These are phyloP conservation scores for Claviceps paspali DNA, from an alignment of 2,329 filamentous ascomycete species.

Conservation along the genomic window DNA sequence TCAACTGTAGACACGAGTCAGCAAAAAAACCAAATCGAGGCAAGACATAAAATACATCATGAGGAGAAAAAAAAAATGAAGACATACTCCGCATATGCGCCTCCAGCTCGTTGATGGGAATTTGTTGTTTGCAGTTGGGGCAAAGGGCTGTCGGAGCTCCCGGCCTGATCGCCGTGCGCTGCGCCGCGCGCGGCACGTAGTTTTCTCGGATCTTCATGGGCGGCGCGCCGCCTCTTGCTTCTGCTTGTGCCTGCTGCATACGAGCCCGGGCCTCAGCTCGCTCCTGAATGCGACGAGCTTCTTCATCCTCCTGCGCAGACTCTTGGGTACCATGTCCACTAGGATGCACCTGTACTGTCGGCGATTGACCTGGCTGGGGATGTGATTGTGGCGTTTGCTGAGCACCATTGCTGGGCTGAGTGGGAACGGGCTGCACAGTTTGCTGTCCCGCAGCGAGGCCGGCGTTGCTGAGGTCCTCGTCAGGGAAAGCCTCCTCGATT, in stretches of 20 bases:
- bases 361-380: slow-evolving; percentile 21
- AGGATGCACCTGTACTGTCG: slow-evolving; percentile 20
- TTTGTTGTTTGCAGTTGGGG: slow-evolving; percentile 84
- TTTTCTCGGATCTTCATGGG: slow-evolving; percentile 87
- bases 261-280: slow-evolving; percentile 43
- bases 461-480: slow-evolving; percentile 40
- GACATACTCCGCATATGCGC: slow-evolving; percentile 74
- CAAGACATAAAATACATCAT: not conserved
- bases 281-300: slow-evolving; percentile 48
- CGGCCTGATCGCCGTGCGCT: slow-evolving; percentile 51
- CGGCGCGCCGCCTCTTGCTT: slow-evolving; percentile 50
- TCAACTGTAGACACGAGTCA: slow-evolving; percentile 44
- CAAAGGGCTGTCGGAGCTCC: slow-evolving; percentile 59
- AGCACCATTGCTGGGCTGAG: slow-evolving; percentile 27
- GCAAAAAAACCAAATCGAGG: not conserved
- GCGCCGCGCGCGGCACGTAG: slow-evolving; percentile 74
- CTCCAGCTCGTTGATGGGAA: slow-evolving; percentile 74
- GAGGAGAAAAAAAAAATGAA: not conserved
- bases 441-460: slow-evolving; percentile 25
- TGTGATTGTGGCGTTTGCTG: slow-evolving; percentile 17
- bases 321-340: slow-evolving; percentile 16
- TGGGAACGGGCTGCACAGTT: slow-evolving; percentile 26
- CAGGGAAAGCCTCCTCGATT: slow-evolving; percentile 91
- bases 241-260: slow-evolving; percentile 64
- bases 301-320: slow-evolving; percentile 42